Conservation (phyloP, 2,329 filamentous ascomycete genomes). For the Aspergillus sp. region DNA sequence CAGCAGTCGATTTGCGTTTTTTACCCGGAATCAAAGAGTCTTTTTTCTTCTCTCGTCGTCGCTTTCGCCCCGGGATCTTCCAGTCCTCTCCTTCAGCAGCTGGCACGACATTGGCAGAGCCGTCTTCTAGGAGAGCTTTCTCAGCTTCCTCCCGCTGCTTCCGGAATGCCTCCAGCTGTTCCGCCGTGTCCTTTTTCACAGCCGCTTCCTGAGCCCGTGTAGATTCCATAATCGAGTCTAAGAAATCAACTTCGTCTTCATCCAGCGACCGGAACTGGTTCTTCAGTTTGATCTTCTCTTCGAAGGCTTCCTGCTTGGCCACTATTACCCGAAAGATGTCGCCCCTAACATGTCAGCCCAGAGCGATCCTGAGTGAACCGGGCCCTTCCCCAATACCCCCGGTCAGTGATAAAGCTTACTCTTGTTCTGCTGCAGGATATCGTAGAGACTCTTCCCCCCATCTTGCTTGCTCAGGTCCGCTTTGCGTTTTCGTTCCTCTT, state of each 20-base stretch:
- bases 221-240: conserved; percentile 52
- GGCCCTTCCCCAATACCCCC: too few species aligned
- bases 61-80: conserved; percentile 45
- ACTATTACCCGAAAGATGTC: conserved; percentile 22
- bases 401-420: conserved; percentile 30
- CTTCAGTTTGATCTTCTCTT: conserved; percentile 44
- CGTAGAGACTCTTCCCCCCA: conserved; percentile 44
- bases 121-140: conserved; percentile 38
- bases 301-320: conserved; percentile 48
- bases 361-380: conserved; percentile 2
- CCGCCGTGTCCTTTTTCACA: conserved; percentile 52
- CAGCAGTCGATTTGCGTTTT: conserved; percentile 34
- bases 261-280: conserved; percentile 48
- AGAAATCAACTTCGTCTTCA: conserved; percentile 47
- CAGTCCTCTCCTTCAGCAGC: conserved; percentile 41
- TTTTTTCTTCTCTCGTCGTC: conserved; percentile 45
- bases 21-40: conserved; percentile 36
- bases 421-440: conserved; percentile 45
- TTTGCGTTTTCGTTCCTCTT: conserved; percentile 40
- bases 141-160: conserved; percentile 55
- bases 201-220: conserved; percentile 51
- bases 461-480: conserved; percentile 48
- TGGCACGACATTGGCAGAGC: conserved; percentile 24
- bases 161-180: conserved; percentile 54
- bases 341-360: conserved; percentile 37